Conservation (phyloP, 2,329 filamentous ascomycete genomes). For the Verticillium klebahnii region DNA sequence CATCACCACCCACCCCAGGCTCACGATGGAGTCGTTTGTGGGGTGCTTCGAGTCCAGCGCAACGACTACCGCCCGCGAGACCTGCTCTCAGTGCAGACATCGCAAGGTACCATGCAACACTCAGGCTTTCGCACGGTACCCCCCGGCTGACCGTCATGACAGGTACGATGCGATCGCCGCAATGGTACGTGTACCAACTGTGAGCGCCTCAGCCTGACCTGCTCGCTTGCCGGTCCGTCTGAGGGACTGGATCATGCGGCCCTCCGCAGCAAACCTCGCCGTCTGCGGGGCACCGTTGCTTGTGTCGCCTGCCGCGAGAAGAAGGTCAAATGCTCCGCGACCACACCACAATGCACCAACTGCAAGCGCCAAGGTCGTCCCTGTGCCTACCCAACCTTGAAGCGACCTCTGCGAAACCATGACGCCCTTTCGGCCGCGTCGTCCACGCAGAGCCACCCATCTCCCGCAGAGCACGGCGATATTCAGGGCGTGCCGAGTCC, state of each 20-base stretch:
- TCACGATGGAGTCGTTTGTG: constrained; percentile 14
- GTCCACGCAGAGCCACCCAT: background rate
- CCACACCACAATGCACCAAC: constrained; percentile 15
- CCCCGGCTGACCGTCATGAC: background rate
- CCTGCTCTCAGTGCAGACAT: constrained; percentile 18
- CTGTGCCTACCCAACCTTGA: constrained; percentile 14
- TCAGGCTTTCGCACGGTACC: background rate
- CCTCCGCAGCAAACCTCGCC: constrained; percentile 12
- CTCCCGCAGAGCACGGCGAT: background rate
- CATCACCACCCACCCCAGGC: background rate
- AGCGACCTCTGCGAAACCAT: constrained; percentile 2
- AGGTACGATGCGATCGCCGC: constrained; percentile 24
- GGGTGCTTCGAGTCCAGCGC: constrained; percentile 12
- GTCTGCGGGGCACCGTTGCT: constrained; percentile 14
- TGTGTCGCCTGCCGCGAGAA: constrained; percentile 22
- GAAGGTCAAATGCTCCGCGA: constrained; percentile 18
- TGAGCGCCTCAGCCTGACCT: constrained; percentile 25
- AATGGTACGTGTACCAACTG: constrained; percentile 25
- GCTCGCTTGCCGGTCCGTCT: constrained; percentile 20
- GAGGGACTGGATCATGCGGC: background rate
- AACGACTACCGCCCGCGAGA: constrained; percentile 11
- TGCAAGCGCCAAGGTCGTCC: constrained; percentile 13
- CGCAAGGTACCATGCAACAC: constrained; percentile 10
- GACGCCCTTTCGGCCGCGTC: background rate
- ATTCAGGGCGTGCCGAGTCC: constrained; percentile 4